A percentile compares a stretch with the other conserved stretches of the same genome.
phyloP scores from a whole-genome alignment of 441 rosid genomes.

The Capsella rubella region DNA sequence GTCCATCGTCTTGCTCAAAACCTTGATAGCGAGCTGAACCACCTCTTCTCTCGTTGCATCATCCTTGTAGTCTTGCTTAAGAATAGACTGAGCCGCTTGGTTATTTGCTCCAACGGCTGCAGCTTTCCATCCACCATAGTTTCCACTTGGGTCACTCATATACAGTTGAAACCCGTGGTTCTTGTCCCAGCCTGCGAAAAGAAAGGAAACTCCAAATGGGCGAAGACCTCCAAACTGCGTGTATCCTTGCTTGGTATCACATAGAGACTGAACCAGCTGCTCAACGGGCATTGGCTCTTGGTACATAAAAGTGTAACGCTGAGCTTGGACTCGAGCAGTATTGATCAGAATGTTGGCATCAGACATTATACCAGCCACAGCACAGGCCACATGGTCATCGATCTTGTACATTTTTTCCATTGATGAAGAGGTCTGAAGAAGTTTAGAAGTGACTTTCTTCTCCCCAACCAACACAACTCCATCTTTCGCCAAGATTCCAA shows the following conservation, averaged over 20 bases:
- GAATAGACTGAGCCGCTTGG: slow-evolving; percentile 91
- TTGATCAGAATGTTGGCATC: slow-evolving; percentile 94
- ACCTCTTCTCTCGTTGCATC: slow-evolving; percentile 82
- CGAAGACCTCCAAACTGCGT: slow-evolving; percentile 94
- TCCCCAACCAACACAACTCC: slow-evolving; percentile 87
- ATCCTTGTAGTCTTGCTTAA: slow-evolving; percentile 92
- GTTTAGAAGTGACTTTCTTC: slow-evolving; percentile 92
- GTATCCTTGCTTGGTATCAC: slow-evolving; percentile 93
- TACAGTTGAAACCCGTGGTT: slow-evolving; percentile 85
- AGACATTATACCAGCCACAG: slow-evolving; percentile 94
- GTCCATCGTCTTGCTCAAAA: slow-evolving; percentile 91
- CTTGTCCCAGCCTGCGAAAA: slow-evolving; percentile 93
- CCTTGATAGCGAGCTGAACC: slow-evolving; percentile 83
- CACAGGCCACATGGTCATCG: slow-evolving; percentile 91
- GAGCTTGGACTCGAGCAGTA: slow-evolving; percentile 90
- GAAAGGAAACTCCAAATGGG: slow-evolving; percentile 86
- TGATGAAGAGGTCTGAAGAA: slow-evolving; percentile 85
- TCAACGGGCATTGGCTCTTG: slow-evolving; percentile 94
- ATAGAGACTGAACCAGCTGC: slow-evolving; percentile 86
- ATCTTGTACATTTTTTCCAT: slow-evolving; percentile 96
- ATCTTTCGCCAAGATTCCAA: slow-evolving; percentile 81
- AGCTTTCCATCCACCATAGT: slow-evolving; percentile 93
- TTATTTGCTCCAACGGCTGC: slow-evolving; percentile 89
- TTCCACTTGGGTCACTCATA: slow-evolving; percentile 94
- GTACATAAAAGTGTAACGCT: slow-evolving; percentile 79